These are phyloP conservation scores for Candida coleopterorum DNA, from an alignment of 805 yeast species.

Conservation along the genomic window DNA sequence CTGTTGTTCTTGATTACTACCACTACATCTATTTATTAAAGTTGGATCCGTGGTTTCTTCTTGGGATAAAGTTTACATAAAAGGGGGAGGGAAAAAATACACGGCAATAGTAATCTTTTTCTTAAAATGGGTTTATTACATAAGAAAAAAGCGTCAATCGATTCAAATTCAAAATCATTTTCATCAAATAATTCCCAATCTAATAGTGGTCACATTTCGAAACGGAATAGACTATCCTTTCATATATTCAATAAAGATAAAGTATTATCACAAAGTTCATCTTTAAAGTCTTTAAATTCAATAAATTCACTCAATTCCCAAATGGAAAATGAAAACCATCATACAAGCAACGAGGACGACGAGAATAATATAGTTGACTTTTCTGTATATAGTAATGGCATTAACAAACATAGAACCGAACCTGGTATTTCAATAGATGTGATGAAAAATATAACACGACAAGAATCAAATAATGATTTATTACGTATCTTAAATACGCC, in stretches of 20 bases:
- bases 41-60: too few species aligned
- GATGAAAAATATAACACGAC: not conserved
- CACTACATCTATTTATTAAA: too few species aligned
- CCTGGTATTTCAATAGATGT: conserved; percentile 5
- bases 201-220: not conserved
- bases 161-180: not conserved
- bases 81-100: not conserved
- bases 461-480: not conserved
- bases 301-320: not conserved
- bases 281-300: not conserved
- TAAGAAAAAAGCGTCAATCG: conserved; percentile 2
- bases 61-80: too few species aligned
- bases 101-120: not conserved
- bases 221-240: conserved; percentile 2
- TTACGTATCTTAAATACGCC: not conserved
- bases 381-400: not conserved
- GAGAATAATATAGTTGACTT: not conserved
- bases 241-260: conserved; percentile 2
- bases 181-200: not conserved
- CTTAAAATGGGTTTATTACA: conserved; percentile 5
- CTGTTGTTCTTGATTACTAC: too few species aligned
- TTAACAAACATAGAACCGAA: not conserved
- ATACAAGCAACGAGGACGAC: too few species aligned
- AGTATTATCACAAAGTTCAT: not conserved
- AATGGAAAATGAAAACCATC: too few species aligned